Percentiles rank a stretch among this genome's conserved stretches.
Evolutionary conservation across 176 grass and related monocot species (phyloP).

Genomic region (Oryza brachyantha): DNA sequence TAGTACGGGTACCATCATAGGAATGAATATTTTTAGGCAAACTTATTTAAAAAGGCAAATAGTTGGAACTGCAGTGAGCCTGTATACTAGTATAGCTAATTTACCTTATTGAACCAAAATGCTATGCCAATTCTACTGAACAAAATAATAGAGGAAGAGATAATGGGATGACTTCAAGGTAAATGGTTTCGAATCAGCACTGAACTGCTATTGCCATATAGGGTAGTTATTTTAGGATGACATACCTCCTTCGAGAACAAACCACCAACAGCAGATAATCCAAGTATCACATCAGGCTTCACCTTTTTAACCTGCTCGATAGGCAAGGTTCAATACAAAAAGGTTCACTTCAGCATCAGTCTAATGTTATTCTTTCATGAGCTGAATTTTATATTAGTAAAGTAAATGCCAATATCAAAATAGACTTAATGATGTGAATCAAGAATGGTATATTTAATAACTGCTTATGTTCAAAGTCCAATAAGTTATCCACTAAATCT

Average conservation of each 20-base stretch:
- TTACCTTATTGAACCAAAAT: constrained; percentile 7
- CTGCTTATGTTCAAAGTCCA: background rate
- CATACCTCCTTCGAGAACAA: constrained; percentile 90
- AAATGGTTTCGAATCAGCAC: background rate
- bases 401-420: constrained; percentile 23
- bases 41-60: constrained; percentile 1
- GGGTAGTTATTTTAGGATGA: constrained; percentile 9
- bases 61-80: background rate
- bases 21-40: background rate
- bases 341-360: background rate
- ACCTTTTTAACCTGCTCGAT: constrained; percentile 85
- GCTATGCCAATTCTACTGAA: background rate
- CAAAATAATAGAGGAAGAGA: constrained; percentile 3
- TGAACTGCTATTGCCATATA: constrained; percentile 4
- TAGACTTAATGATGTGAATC: background rate
- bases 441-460: constrained; percentile 15
- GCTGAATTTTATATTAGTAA: constrained; percentile 23
- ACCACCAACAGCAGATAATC: constrained; percentile 98
- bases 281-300: constrained; percentile 97
- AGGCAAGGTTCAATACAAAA: constrained; percentile 16
- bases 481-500: background rate
- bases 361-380: constrained; percentile 6
- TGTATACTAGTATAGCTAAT: background rate
- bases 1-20: background rate
- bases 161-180: background rate